These are phyloP conservation scores for Sporodiniella umbellata DNA, from an alignment of 371 early-diverging fungal species.

Conservation along the genomic window DNA sequence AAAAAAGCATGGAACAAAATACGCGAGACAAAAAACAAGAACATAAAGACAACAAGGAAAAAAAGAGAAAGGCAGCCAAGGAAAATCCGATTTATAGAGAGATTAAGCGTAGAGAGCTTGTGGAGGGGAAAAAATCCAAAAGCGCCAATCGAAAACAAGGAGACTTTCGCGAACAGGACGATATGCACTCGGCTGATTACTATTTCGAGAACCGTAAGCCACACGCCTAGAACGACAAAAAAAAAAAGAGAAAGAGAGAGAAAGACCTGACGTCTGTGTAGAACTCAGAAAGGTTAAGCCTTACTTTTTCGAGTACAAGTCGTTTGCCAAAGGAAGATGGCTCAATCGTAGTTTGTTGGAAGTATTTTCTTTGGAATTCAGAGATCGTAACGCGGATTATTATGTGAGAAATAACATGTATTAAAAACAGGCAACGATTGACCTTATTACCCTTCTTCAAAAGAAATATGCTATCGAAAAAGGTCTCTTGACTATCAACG, in stretches of 20 bases:
- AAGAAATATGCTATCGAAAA: slow-evolving; percentile 74
- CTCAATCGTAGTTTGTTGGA: slow-evolving; percentile 69
- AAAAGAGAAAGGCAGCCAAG: slow-evolving; percentile 7
- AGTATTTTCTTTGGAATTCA: slow-evolving; percentile 84
- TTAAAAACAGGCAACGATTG: no score
- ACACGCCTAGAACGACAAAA: not conserved
- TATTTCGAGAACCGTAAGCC: slow-evolving; percentile 44
- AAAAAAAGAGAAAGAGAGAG: not conserved
- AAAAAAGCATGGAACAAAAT: not conserved
- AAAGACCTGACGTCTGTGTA: no score
- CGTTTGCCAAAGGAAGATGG: slow-evolving; percentile 94
- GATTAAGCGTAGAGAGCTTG: slow-evolving; percentile 8
- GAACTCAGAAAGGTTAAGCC: slow-evolving; percentile 80
- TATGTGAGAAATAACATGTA: slow-evolving; percentile 57
- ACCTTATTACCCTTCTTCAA: no score
- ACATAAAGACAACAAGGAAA: slow-evolving; percentile 8
- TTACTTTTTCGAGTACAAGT: slow-evolving; percentile 77
- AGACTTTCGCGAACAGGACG: slow-evolving; percentile 23
- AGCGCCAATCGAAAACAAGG: slow-evolving; percentile 16
- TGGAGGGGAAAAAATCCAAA: slow-evolving; percentile 5
- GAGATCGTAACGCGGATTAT: slow-evolving; percentile 74
- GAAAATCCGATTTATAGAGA: slow-evolving; percentile 9
- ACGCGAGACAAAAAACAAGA: not conserved
- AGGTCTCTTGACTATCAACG: slow-evolving; percentile 84
- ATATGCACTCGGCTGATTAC: slow-evolving; percentile 31